Percentiles rank a stretch among this genome's conserved stretches.
phyloP scores from a whole-genome alignment of 2,329 filamentous ascomycete species.

The Monilinia aucupariae region DNA sequence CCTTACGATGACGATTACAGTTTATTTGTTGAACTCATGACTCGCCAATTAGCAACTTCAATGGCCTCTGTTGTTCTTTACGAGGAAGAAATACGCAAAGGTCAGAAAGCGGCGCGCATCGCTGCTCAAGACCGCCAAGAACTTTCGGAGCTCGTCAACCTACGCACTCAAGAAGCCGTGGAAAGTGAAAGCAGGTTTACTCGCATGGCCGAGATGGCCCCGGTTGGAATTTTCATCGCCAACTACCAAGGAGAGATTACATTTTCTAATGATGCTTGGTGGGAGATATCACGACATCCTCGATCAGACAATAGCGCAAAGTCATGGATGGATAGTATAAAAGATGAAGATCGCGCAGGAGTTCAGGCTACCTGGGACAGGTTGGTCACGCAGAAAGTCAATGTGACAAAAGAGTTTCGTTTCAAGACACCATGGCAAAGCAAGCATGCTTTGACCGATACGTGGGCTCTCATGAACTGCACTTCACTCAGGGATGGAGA shows the following conservation, averaged over 20 bases:
- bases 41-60: constrained; percentile 70
- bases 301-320: constrained; percentile 73
- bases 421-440: constrained; percentile 64
- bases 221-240: constrained; percentile 74
- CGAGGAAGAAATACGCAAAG: constrained; percentile 73
- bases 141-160: constrained; percentile 54
- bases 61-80: constrained; percentile 77
- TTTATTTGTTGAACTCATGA: constrained; percentile 69
- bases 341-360: constrained; percentile 56
- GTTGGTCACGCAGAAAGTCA: constrained; percentile 54
- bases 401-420: constrained; percentile 67
- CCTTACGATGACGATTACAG: constrained; percentile 77
- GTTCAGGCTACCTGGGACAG: constrained; percentile 58
- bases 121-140: constrained; percentile 73
- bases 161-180: constrained; percentile 40
- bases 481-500: constrained; percentile 64
- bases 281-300: constrained; percentile 37
- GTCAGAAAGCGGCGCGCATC: constrained; percentile 65
- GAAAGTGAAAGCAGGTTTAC: constrained; percentile 60
- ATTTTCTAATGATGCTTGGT: constrained; percentile 66
- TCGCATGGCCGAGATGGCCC: constrained; percentile 66
- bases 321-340: constrained; percentile 68
- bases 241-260: constrained; percentile 64
- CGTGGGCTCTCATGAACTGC: constrained; percentile 72
- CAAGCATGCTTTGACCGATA: constrained; percentile 58